Base-by-base conservation (phyloP, 371 early-diverging fungal genomes). In the Smittium culicis region DNA sequence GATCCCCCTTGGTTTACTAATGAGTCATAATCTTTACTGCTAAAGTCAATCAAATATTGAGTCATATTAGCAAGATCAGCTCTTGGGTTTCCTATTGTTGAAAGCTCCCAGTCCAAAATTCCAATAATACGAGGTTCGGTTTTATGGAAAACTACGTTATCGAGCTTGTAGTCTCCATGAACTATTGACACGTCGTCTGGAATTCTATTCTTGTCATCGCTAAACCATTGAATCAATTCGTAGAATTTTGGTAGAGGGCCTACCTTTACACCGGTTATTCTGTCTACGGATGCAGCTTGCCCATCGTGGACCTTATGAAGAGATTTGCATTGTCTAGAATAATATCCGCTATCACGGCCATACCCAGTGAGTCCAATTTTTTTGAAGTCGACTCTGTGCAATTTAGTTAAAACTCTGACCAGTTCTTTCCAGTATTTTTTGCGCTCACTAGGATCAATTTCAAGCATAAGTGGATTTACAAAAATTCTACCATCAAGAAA, bases 61-160 rank as follows among this genome's bases (percentile, higher is more conserved):
- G 93, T 74, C 64, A 93, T 72, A 71, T 93, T 93, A 45, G 93
- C 87, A 11, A 96, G 77, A 72, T 96, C 96, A 20, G 92, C 85
- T 45, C 88, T 81, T 33, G 96, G 96, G 73, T 96, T 93, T 5
- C 95, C 96, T 64, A 96, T 84, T 1, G 96, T 93, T 35, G 91
- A 89, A 24, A 96, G 75, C 72, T 96, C 96, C 94, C 96, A 96
- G 72, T 94, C 96, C 31, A 96, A 81, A n/a, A 94, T 80, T 27
- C 92, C 94, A 74, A 93, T 88, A 11, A 96, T 87, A 1, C 79
- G 73, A 27, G 89, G 81, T 33, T 88, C 82, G 5, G 83, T 84
- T 60, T 90, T 87, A 69, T 92, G 90, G 79, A 87, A 93, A 11
- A 64, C 34, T 56, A 91, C 73, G 69, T 89, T 89, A 71, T 90